These are phyloP conservation scores for Staphylotrichum longicolle DNA, from an alignment of 495 filamentous ascomycete genomes.

Conservation along the genomic window DNA sequence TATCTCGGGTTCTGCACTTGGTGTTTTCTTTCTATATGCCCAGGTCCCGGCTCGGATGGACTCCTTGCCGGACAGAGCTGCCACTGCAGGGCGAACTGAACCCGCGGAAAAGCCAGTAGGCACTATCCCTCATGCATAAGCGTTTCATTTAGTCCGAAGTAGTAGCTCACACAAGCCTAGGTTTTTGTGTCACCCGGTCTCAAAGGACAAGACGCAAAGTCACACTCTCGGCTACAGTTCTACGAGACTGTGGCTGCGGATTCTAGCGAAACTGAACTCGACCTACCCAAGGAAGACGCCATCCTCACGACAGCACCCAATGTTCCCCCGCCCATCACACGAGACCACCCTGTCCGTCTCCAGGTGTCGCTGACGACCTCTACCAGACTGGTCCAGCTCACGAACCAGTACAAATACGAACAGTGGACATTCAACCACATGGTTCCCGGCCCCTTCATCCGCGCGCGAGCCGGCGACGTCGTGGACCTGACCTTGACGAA, in stretches of 20 bases:
- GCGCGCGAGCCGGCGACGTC: constrained; percentile 16
- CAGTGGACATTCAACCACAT: constrained; percentile 20
- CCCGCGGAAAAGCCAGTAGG: background rate
- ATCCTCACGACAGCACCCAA: constrained; percentile 12
- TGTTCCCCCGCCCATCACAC: constrained; percentile 11
- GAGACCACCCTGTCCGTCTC: constrained; percentile 14
- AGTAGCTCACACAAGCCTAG: background rate
- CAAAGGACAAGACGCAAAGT: background rate
- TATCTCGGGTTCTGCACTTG: background rate
- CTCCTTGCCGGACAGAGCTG: background rate
- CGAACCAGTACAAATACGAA: constrained; percentile 17
- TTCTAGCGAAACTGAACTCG: background rate
- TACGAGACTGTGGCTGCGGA: constrained; percentile 7
- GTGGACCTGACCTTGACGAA: constrained; percentile 14
- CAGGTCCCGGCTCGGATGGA: constrained; percentile 4
- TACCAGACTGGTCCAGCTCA: constrained; percentile 7
- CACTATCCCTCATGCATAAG: background rate
- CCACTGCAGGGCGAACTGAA: background rate
- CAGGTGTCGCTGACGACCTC: constrained; percentile 8
- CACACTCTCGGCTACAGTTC: background rate
- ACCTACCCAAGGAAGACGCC: constrained; percentile 11
- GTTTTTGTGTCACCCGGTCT: background rate
- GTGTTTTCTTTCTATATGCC: background rate
- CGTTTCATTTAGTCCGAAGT: background rate
- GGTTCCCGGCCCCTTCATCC: constrained; percentile 17